Conservation (phyloP, 495 filamentous ascomycete genomes). For the Staphylotrichum longicolle region DNA sequence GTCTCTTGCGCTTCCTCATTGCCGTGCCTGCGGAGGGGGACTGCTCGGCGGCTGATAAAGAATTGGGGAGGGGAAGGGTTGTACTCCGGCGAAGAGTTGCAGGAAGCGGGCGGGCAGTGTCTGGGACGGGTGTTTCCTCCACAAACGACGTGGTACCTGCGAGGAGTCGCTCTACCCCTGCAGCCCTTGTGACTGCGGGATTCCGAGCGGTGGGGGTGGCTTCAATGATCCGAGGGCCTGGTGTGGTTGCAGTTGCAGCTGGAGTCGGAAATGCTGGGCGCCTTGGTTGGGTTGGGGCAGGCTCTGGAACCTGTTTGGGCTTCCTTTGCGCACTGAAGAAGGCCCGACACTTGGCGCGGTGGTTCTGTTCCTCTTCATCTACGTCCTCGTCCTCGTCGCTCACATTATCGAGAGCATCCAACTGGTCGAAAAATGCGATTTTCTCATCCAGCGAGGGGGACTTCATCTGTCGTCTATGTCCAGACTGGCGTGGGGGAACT, state of each 20-base stretch:
- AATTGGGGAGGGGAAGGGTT: slow-evolving; percentile 24
- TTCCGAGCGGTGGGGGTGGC: slow-evolving; percentile 23
- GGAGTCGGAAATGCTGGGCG: slow-evolving; percentile 24
- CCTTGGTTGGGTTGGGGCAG: slow-evolving; percentile 2
- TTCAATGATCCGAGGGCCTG: slow-evolving; percentile 19
- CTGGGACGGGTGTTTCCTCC: slow-evolving; percentile 29
- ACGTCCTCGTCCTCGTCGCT: slow-evolving; percentile 27
- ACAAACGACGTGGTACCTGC: slow-evolving; percentile 18
- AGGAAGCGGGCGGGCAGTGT: slow-evolving; percentile 14
- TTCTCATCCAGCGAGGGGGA: slow-evolving; percentile 28
- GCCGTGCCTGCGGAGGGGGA: slow-evolving; percentile 26
- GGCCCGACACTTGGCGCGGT: slow-evolving; percentile 23
- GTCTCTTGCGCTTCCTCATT: slow-evolving; percentile 53
- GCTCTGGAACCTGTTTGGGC: neutral
- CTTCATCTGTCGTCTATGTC: slow-evolving; percentile 17
- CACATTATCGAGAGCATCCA: slow-evolving; percentile 29
- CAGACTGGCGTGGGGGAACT: neutral
- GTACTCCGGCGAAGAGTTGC: slow-evolving; percentile 25
- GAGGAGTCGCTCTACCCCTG: neutral
- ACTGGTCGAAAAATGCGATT: slow-evolving; percentile 28
- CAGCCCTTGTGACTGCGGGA: neutral
- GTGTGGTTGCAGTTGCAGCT: neutral
- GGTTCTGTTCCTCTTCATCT: slow-evolving; percentile 23
- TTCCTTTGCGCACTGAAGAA: slow-evolving; percentile 26
- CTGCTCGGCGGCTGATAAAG: slow-evolving; percentile 13